Conservation (phyloP, 352 stramenopile species). For the Phytophthora melonis region DNA sequence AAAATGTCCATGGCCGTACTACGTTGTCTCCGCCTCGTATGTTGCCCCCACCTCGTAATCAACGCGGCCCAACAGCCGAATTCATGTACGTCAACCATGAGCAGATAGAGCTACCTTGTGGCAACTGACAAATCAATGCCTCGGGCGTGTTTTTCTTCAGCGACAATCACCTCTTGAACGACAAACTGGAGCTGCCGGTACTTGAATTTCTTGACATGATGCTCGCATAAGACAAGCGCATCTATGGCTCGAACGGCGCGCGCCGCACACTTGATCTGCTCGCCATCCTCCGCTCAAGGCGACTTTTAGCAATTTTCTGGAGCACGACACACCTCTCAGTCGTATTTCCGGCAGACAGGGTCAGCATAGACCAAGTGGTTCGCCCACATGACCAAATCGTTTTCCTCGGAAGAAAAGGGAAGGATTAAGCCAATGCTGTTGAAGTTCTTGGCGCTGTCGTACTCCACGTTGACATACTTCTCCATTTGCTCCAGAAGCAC, state of each 20-base stretch:
- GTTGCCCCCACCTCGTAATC: conserved; percentile 1
- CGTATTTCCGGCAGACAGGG: conserved; percentile 88
- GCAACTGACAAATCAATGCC: not conserved
- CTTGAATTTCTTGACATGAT: conserved; percentile 77
- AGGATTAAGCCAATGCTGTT: conserved; percentile 86
- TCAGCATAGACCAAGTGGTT: conserved; percentile 85
- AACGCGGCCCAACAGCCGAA: conserved; percentile 22
- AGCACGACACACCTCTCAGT: conserved; percentile 40
- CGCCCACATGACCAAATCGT: conserved; percentile 85
- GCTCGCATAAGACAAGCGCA: conserved; percentile 39
- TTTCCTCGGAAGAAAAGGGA: conserved; percentile 85
- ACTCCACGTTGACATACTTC: conserved; percentile 85
- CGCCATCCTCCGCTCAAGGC: not conserved
- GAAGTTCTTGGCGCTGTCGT: conserved; percentile 87
- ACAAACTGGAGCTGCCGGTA: conserved; percentile 57
- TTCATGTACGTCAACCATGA: conserved; percentile 40
- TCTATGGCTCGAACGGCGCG: not conserved
- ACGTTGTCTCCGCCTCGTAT: conserved; percentile 4
- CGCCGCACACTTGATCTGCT: not conserved
- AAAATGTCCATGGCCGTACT: conserved; percentile 1
- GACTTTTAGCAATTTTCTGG: not conserved
- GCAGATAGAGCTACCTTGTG: not conserved
- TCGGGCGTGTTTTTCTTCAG: conserved; percentile 29
- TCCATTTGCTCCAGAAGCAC: conserved; percentile 67
- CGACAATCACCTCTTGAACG: conserved; percentile 55